phyloP scores from a whole-genome alignment of 2,329 filamentous ascomycete species.

The Basipetospora sp. region DNA sequence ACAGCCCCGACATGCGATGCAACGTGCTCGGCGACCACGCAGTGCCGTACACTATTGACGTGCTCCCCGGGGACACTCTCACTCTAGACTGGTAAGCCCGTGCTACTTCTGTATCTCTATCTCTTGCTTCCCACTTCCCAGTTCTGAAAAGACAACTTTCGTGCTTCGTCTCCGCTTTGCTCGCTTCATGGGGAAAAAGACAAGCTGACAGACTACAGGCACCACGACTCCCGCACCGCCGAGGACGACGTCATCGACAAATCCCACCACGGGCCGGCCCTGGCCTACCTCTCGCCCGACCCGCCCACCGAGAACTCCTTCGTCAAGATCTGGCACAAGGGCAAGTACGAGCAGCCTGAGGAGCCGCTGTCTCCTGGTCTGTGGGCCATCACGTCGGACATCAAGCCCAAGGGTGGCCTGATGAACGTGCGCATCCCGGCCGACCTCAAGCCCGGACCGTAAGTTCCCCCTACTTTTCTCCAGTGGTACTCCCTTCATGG shows the following conservation, averaged over 20 bases:
- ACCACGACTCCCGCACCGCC: slow-evolving; percentile 20
- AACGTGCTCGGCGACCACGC: slow-evolving; percentile 25
- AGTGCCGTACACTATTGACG: slow-evolving; percentile 18
- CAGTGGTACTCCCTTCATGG: background rate
- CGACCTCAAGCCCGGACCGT: slow-evolving; percentile 18
- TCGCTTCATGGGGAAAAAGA: no score
- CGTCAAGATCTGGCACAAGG: slow-evolving; percentile 24
- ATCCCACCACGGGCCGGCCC: slow-evolving; percentile 18
- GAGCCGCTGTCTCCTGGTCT: slow-evolving; percentile 20
- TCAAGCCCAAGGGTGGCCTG: slow-evolving; percentile 12
- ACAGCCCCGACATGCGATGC: slow-evolving; percentile 27
- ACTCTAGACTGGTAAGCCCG: slow-evolving; percentile 19
- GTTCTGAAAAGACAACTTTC: background rate
- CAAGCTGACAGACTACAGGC: no score
- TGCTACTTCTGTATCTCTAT: background rate
- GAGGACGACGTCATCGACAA: slow-evolving; percentile 18
- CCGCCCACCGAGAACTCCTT: slow-evolving; percentile 21
- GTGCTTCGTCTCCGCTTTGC: no score
- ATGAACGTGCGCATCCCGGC: slow-evolving; percentile 18
- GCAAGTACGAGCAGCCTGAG: slow-evolving; percentile 16
- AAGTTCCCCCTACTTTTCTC: slow-evolving; percentile 10
- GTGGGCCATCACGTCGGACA: slow-evolving; percentile 15
- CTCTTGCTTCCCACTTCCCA: no score
- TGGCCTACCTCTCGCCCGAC: slow-evolving; percentile 26
- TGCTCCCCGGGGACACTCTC: slow-evolving; percentile 21